A percentile compares a stretch with the other conserved stretches of the same genome.
These are phyloP conservation scores for Conidiobolus incongruus DNA, from an alignment of 371 early-diverging fungal species.

Conservation along the genomic window DNA sequence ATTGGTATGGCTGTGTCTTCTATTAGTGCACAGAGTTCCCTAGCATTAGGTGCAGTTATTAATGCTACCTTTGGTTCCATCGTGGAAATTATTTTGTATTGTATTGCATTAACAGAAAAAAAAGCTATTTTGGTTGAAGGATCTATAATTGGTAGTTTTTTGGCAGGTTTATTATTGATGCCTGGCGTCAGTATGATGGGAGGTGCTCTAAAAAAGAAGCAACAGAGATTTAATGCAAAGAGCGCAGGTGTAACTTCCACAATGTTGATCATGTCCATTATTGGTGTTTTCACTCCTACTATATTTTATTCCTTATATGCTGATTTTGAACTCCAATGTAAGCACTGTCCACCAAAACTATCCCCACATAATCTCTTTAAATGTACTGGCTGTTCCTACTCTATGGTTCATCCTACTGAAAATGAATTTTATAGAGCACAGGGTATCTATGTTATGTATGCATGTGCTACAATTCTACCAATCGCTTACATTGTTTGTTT, in stretches of 20 bases:
- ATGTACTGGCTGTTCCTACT: conserved; percentile 35
- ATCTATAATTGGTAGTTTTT: conserved; percentile 71
- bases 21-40: conserved; percentile 79
- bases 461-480: conserved; percentile 68
- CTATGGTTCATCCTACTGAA: conserved; percentile 37
- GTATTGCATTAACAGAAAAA: conserved; percentile 67
- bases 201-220: conserved; percentile 72
- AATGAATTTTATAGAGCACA: conserved; percentile 64
- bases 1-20: conserved; percentile 93
- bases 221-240: conserved; percentile 83
- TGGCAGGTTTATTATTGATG: conserved; percentile 70
- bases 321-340: conserved; percentile 15
- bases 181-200: conserved; percentile 88
- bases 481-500: conserved; percentile 78
- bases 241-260: conserved; percentile 85
- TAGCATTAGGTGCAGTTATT: conserved; percentile 82
- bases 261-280: conserved; percentile 80
- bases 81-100: conserved; percentile 83
- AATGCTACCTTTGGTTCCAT: conserved; percentile 95
- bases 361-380: conserved; percentile 7
- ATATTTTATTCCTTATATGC: conserved; percentile 85
- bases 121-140: conserved; percentile 81
- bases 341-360: neutral
- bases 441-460: conserved; percentile 67
- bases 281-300: conserved; percentile 84